phyloP scores from a whole-genome alignment of 495 filamentous ascomycete genomes.

The Xylaria sp. region DNA sequence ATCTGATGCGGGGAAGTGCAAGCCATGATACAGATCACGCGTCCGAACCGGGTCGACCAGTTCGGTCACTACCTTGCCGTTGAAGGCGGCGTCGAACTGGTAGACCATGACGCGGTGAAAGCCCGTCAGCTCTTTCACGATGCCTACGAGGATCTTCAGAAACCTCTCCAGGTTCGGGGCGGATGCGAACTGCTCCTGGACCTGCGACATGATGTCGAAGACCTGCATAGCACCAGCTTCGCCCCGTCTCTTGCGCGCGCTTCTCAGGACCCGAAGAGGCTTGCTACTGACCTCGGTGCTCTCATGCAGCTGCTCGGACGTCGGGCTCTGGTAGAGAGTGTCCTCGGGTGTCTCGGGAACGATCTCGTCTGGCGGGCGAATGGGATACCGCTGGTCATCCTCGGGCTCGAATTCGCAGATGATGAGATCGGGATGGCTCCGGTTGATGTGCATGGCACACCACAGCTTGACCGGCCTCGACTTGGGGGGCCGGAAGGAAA shows the following conservation, averaged over 20 bases:
- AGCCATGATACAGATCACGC: constrained; percentile 85
- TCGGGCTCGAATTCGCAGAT: constrained; percentile 95
- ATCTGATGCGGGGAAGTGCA: constrained; percentile 91
- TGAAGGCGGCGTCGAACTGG: constrained; percentile 84
- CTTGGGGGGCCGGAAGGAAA: constrained; percentile 67
- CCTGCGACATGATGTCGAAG: constrained; percentile 90
- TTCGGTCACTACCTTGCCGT: constrained; percentile 87
- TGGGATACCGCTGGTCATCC: constrained; percentile 76
- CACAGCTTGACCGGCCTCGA: constrained; percentile 71
- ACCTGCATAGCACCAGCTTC: constrained; percentile 93
- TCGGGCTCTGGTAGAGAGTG: constrained; percentile 73
- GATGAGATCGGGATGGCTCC: constrained; percentile 69
- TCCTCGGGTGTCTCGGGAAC: constrained; percentile 71
- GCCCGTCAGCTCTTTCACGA: constrained; percentile 85
- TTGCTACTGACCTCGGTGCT: constrained; percentile 76
- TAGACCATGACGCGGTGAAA: constrained; percentile 96
- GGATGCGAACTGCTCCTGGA: constrained; percentile 77
- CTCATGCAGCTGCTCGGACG: constrained; percentile 72
- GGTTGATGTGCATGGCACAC: constrained; percentile 85
- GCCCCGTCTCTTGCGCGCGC: constrained; percentile 75
- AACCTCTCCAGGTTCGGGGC: constrained; percentile 72
- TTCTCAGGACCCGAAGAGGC: constrained; percentile 80
- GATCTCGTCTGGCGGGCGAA: constrained; percentile 63
- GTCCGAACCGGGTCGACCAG: constrained; percentile 81
- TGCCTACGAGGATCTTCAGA: constrained; percentile 76